Evolutionary conservation across 768 basidiomycete genomes (phyloP).

Genomic region (Amylocystis lapponica): DNA sequence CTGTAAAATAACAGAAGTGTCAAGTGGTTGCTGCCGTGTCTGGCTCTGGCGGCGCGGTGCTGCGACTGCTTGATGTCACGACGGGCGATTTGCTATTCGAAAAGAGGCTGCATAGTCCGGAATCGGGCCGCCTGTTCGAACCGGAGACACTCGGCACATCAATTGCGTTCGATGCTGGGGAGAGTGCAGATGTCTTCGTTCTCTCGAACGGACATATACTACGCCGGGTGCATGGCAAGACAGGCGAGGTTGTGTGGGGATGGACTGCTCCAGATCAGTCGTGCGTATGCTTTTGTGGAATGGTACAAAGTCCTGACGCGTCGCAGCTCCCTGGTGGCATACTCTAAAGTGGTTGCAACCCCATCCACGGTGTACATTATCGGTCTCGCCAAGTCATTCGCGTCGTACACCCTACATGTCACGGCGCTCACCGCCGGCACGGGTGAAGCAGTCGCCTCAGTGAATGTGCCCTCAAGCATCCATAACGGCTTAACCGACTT

Average conservation of each 20-base stretch:
- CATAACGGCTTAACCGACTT: slow-evolving; percentile 29
- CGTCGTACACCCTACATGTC: slow-evolving; percentile 61
- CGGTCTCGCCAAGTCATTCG: slow-evolving; percentile 38
- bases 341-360: slow-evolving; percentile 55
- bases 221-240: slow-evolving; percentile 39
- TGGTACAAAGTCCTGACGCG: not conserved
- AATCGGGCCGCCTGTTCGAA: slow-evolving; percentile 40
- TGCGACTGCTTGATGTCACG: slow-evolving; percentile 59
- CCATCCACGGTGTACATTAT: slow-evolving; percentile 48
- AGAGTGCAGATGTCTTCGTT: slow-evolving; percentile 37
- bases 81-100: slow-evolving; percentile 68
- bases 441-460: slow-evolving; percentile 44
- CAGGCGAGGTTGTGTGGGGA: slow-evolving; percentile 58
- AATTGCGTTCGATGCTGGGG: slow-evolving; percentile 35
- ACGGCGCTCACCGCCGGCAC: slow-evolving; percentile 50
- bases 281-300: slow-evolving; percentile 34
- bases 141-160: slow-evolving; percentile 52
- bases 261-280: slow-evolving; percentile 68
- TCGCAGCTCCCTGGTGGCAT: slow-evolving; percentile 55
- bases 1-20: not conserved
- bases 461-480: slow-evolving; percentile 50
- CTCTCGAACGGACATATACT: slow-evolving; percentile 60
- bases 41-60: slow-evolving; percentile 61
- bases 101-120: slow-evolving; percentile 46
- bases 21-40: slow-evolving; percentile 70